A percentile compares a stretch with the other conserved stretches of the same genome.
Evolutionary conservation across 257 asterid genomes (phyloP).

Genomic region (Penstemon davidsonii): DNA sequence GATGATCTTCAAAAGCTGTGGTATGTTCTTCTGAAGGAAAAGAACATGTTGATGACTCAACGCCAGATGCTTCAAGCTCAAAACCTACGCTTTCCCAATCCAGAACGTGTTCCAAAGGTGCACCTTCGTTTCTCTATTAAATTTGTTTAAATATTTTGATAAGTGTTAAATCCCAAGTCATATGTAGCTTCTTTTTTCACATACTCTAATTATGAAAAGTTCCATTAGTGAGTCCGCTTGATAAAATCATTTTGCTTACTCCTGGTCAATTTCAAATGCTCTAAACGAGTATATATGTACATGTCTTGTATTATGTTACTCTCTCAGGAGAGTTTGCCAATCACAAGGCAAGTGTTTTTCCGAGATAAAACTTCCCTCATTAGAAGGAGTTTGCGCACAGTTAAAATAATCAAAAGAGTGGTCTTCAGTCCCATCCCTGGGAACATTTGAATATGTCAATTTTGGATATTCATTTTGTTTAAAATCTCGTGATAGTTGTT

Average conservation of each 20-base stretch:
- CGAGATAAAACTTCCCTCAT: background rate
- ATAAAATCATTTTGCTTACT: too few species aligned
- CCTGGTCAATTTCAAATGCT: too few species aligned
- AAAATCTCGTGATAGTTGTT: background rate
- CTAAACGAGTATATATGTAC: too few species aligned
- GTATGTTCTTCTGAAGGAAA: conserved; percentile 86
- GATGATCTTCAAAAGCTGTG: conserved; percentile 95
- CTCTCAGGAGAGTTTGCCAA: too few species aligned
- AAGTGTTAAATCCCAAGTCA: too few species aligned
- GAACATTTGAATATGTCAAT: background rate
- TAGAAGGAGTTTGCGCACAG: background rate
- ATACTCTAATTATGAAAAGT: background rate
- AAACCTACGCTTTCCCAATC: conserved; percentile 71
- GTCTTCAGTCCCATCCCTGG: conserved; percentile 5
- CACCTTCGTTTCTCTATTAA: conserved; percentile 15
- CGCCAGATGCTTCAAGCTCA: conserved; percentile 92
- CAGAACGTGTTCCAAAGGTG: conserved; percentile 91
- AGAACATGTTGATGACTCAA: conserved; percentile 91
- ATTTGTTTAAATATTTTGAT: background rate
- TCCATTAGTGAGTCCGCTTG: background rate
- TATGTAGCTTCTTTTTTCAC: too few species aligned
- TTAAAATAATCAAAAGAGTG: background rate
- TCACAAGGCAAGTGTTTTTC: too few species aligned
- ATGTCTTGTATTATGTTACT: too few species aligned
- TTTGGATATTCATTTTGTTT: background rate